Base-by-base conservation (phyloP, 176 grass and related monocot species). In the Triticum dicoccoides region DNA sequence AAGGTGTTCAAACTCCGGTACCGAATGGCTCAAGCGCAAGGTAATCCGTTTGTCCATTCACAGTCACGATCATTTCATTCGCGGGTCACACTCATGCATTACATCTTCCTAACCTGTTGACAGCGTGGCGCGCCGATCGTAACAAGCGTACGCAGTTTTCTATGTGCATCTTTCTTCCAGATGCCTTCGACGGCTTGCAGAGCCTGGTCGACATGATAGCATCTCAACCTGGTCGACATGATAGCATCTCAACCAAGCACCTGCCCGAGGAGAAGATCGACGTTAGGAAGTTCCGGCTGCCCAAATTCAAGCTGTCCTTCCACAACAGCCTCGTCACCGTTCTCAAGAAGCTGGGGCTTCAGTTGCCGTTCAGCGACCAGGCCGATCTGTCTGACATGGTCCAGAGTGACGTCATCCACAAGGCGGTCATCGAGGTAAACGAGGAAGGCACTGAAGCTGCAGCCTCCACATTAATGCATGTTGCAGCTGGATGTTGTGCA, bases 121-220 rank as follows among this genome's bases (percentile, higher is more conserved):
- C 24, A 59, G 56, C 18, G 14, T 17, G 14, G 4, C 1, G 49
- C 14, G 49, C 42, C 0, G 42, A 15, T 14, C 21, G 5, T 3
- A 8, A 18, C 24, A 75, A 49, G 5, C 13, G 0, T 9, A 75
- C 58, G 0, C 41, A 15, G 61, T 77, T 66, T 30, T 88, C 66
- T 5, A 83, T 91, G 90, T 77, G 69, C 17, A 73, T 91, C 21
- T 67, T 91, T 15, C 83, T 91, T 11, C 79, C 90, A 0, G 64
- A 91, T 30, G 38, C 39, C 14, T 9, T 8, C 56, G 72, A 88
- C 49, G 82, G 82, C 17, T 37, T 88, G 23, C 21, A 1, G 24
- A 24, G 10, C 27, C 76, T 88, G 3, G 3, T 82, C 1, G n/a
- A 79, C 6, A 23, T 4, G 41, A 72, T 92, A 9, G 29, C 76